A percentile compares a stretch with the other conserved stretches of the same genome.
phyloP scores from a whole-genome alignment of 371 early-diverging fungal genomes.

The Actinomortierella ambigua region DNA sequence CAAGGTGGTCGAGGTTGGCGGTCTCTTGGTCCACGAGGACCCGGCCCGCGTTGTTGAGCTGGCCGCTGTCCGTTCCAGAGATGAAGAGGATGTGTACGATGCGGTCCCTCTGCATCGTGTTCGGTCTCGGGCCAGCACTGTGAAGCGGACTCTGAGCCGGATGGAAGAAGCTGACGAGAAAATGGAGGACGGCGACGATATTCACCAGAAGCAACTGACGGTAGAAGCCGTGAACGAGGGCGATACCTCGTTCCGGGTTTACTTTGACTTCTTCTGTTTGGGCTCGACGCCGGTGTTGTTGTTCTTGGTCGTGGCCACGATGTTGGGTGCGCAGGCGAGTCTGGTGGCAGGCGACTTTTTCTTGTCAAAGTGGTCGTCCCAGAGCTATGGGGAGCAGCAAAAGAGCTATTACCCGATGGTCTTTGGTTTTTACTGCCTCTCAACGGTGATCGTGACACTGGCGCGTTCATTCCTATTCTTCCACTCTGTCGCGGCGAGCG shows the following conservation, averaged over 20 bases:
- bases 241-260: conserved; percentile 29
- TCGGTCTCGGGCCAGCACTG: conserved; percentile 7
- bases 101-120: conserved; percentile 10
- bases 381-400: conserved; percentile 10
- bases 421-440: conserved; percentile 27
- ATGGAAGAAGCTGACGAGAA: not conserved
- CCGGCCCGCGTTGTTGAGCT: not conserved
- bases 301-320: conserved; percentile 8
- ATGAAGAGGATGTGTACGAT: not conserved
- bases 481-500: conserved; percentile 26
- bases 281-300: conserved; percentile 31
- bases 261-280: conserved; percentile 43
- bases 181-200: conserved; percentile 17
- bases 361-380: conserved; percentile 26
- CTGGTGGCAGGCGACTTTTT: conserved; percentile 38
- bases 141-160: not conserved
- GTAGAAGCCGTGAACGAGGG: conserved; percentile 44
- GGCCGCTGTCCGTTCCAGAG: not conserved
- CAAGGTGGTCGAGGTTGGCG: not conserved
- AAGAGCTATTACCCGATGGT: conserved; percentile 21
- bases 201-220: conserved; percentile 12
- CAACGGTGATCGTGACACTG: conserved; percentile 30
- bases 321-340: conserved; percentile 35
- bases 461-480: conserved; percentile 43
- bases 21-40: not conserved